Conservation (phyloP, 441 rosid species). For the Flueggea neowawraea region DNA sequence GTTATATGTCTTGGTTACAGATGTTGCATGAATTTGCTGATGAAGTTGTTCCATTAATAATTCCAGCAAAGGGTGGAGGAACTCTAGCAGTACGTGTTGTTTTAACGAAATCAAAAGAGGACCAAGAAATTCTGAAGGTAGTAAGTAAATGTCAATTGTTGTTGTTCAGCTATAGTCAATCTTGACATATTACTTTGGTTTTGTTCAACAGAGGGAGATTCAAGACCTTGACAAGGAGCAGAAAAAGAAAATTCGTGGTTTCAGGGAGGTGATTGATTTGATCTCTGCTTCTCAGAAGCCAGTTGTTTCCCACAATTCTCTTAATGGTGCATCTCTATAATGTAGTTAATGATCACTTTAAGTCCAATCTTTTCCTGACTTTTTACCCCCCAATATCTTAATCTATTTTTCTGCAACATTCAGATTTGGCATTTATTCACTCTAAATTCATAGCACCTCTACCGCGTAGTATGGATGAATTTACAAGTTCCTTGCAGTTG, state of each 20-base stretch:
- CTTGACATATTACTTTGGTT: conserved; percentile 13
- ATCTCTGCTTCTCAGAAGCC: conserved; percentile 85
- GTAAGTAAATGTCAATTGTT: conserved; percentile 13
- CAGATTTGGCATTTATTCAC: conserved; percentile 78
- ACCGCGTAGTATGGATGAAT: conserved; percentile 65
- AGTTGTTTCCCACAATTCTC: conserved; percentile 70
- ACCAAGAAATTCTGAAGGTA: conserved; percentile 67
- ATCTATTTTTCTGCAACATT: conserved; percentile 8
- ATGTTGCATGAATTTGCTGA: conserved; percentile 58
- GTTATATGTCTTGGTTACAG: conserved; percentile 30
- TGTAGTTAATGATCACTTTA: conserved; percentile 3
- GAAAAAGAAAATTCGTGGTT: conserved; percentile 68
- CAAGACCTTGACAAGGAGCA: conserved; percentile 53
- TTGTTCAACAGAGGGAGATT: conserved; percentile 61
- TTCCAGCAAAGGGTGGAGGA: conserved; percentile 74
- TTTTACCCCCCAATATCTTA: conserved; percentile 1
- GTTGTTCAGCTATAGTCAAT: not conserved
- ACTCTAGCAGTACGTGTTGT: conserved; percentile 67
- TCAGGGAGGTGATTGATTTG: conserved; percentile 88
- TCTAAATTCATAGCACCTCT: conserved; percentile 76
- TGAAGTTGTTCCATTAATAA: conserved; percentile 62
- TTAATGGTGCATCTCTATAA: conserved; percentile 57
- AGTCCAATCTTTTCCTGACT: conserved; percentile 8
- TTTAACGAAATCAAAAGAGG: conserved; percentile 67
- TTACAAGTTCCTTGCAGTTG: conserved; percentile 37